Conservation (phyloP, 1,284 basidiomycete species). For the Thelephora terrestris region DNA sequence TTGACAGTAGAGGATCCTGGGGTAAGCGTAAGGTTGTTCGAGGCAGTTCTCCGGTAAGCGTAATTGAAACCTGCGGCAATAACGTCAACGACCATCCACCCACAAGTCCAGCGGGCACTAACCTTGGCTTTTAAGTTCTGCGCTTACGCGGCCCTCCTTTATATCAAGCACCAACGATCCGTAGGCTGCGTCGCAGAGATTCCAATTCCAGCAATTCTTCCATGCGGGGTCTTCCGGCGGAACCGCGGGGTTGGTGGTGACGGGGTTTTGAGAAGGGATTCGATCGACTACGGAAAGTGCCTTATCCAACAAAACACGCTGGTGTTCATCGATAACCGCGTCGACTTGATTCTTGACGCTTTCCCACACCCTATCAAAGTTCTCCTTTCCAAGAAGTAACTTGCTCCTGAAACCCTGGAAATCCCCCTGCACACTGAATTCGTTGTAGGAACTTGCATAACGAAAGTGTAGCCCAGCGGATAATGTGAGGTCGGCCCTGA, state of each 20-base stretch:
- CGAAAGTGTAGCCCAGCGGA: conserved; percentile 97
- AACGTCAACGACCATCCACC: conserved; percentile 1
- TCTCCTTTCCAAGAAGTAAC: conserved; percentile 67
- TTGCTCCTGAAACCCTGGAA: conserved; percentile 86
- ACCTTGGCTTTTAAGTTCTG: conserved; percentile 91
- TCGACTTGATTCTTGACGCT: conserved; percentile 90
- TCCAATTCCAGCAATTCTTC: conserved; percentile 99
- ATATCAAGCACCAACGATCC: conserved; percentile 85
- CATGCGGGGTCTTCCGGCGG: conserved; percentile 71
- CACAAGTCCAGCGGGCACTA: conserved; percentile 10
- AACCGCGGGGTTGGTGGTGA: conserved; percentile 17
- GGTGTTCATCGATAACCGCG: conserved; percentile 84
- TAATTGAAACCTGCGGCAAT: conserved; percentile 80
- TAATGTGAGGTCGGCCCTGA: conserved; percentile 92
- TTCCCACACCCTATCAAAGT: conserved; percentile 90
- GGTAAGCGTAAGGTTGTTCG: conserved; percentile 31
- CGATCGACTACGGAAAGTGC: conserved; percentile 79
- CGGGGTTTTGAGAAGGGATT: conserved; percentile 48
- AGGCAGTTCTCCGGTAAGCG: conserved; percentile 73
- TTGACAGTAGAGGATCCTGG: conserved; percentile 29
- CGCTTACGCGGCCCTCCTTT: conserved; percentile 84
- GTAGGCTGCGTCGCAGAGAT: conserved; percentile 89
- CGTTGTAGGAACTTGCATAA: conserved; percentile 93
- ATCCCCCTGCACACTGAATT: conserved; percentile 89
- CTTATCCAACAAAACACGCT: conserved; percentile 84